Evolutionary conservation across 495 filamentous ascomycete genomes (phyloP).

Genomic region (Daldinia concentrica): DNA sequence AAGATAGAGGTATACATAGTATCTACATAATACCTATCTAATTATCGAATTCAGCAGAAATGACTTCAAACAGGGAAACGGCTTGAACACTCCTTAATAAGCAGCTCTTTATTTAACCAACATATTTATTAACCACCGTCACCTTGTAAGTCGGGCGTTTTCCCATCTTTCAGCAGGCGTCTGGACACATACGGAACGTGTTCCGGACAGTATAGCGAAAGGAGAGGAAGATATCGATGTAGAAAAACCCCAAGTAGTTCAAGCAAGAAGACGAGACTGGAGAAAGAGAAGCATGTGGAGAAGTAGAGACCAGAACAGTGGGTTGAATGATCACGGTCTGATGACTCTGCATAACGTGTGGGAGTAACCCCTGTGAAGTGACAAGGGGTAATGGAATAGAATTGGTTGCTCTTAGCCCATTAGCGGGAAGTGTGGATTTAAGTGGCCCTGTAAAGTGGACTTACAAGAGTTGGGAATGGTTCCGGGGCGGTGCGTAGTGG

Average conservation of each 20-base stretch:
- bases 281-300: conserved; percentile 2
- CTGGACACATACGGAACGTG: neutral
- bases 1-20: no score
- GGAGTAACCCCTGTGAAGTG: conserved; percentile 33
- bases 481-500: conserved; percentile 41
- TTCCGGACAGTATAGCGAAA: neutral
- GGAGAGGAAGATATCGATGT: conserved; percentile 1
- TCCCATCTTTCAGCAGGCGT: neutral
- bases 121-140: neutral
- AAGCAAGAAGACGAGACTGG: neutral
- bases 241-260: conserved; percentile 6
- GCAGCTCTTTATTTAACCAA: neutral
- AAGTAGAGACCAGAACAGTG: conserved; percentile 24
- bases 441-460: conserved; percentile 15
- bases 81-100: neutral
- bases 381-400: conserved; percentile 26
- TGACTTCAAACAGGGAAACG: neutral
- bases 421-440: conserved; percentile 37
- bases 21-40: neutral
- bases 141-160: neutral
- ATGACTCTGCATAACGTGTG: conserved; percentile 41
- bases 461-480: conserved; percentile 28
- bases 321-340: conserved; percentile 36
- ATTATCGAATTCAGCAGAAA: neutral
- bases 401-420: conserved; percentile 36